Evolutionary conservation across 306 rosid species (phyloP), one percentile per base, ranked within the genome.

Genomic region (Begonia fuchsioides): DNA sequence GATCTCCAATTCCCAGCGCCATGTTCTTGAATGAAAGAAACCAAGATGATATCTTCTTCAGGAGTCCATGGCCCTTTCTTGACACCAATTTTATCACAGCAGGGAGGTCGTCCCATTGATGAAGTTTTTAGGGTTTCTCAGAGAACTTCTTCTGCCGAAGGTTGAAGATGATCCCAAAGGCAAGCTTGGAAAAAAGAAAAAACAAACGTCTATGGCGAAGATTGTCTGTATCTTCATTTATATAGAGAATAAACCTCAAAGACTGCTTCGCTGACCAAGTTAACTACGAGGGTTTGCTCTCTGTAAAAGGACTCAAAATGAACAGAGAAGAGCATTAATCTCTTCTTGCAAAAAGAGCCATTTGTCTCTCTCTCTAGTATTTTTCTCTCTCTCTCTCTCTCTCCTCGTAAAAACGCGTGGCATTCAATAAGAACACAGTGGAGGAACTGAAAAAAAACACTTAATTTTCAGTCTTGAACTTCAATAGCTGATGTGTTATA

Each of bases 1-100:
- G 76, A 67, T 72, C 83, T 76, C 87, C 87, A 80, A 62, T 80
- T 80, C 0, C 80, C 77, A 4, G 87, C 72, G 2, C 87, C 87
- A 12, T 72, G 76, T 64, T 80, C 63, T 57, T n/a, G n/a, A n/a
- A n/a, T n/a, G n/a, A n/a, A n/a, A n/a, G n/a, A n/a, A n/a, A n/a
- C n/a, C n/a, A n/a, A n/a, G n/a, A n/a, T n/a, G n/a, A n/a, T n/a
- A n/a, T n/a, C n/a, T n/a, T n/a, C n/a, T n/a, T n/a, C n/a, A n/a
- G n/a, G n/a, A n/a, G n/a, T n/a, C n/a, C n/a, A n/a, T n/a, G n/a
- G n/a, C n/a, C n/a, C n/a, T n/a, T n/a, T n/a, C n/a, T n/a, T n/a
- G n/a, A n/a, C n/a, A n/a, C n/a, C n/a, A n/a, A n/a, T n/a, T n/a
- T n/a, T 76, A 15, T 76, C 87, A 56, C 76, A 80, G 52, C 80